These are phyloP conservation scores for Wallacemonas sp. DNA, from an alignment of 208 protist genomes.

Conservation along the genomic window DNA sequence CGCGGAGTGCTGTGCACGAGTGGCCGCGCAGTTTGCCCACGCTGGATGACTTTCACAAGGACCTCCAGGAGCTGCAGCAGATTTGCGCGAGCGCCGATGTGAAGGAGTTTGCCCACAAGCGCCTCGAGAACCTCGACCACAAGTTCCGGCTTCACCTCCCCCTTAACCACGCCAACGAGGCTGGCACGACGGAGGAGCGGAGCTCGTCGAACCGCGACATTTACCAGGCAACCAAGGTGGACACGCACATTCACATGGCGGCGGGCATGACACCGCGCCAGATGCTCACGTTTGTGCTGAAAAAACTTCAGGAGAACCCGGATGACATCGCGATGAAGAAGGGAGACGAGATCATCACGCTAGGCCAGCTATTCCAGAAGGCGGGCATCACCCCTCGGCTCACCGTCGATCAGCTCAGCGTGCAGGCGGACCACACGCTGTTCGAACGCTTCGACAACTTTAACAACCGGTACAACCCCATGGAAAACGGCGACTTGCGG, in stretches of 20 bases:
- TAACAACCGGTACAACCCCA: conserved; percentile 99
- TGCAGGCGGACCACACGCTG: conserved; percentile 95
- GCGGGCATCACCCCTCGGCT: conserved; percentile 89
- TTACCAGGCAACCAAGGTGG: conserved; percentile 95
- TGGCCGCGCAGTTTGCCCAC: conserved; percentile 85
- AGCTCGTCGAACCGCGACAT: conserved; percentile 92
- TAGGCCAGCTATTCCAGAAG: conserved; percentile 84
- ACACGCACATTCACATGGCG: conserved; percentile 97
- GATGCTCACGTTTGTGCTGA: conserved; percentile 94
- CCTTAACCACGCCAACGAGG: conserved; percentile 92
- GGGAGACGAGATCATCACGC: conserved; percentile 81
- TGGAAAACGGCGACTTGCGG: conserved; percentile 93
- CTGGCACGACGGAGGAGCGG: conserved; percentile 83
- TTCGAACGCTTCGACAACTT: conserved; percentile 99
- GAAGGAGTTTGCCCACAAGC: conserved; percentile 92
- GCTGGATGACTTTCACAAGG: conserved; percentile 66
- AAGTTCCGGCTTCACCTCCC: conserved; percentile 93
- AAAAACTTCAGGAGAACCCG: conserved; percentile 87
- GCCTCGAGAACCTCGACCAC: conserved; percentile 91
- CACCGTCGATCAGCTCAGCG: conserved; percentile 95
- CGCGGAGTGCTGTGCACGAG: conserved; percentile 63
- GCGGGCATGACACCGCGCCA: conserved; percentile 95
- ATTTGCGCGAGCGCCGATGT: conserved; percentile 77
- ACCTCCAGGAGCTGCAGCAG: conserved; percentile 67
- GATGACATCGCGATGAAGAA: conserved; percentile 93